Conservation (phyloP, 2,329 filamentous ascomycete species). For the Periconia macrospinosa region DNA sequence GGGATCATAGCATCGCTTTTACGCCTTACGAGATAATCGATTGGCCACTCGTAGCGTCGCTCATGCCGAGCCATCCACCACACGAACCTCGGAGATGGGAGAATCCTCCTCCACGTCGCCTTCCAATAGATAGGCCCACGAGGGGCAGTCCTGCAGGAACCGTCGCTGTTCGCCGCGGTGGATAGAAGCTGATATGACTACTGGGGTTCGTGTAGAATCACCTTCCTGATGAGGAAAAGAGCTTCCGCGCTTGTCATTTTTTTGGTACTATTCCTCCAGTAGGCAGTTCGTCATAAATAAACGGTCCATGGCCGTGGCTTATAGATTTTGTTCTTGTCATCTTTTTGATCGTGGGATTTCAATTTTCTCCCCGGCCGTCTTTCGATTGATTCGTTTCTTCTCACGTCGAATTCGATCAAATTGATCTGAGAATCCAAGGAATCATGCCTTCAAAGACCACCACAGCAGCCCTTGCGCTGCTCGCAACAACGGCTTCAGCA, state of each 20-base stretch:
- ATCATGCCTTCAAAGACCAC: conserved; percentile 25
- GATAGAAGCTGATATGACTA: conserved; percentile 5
- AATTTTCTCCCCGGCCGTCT: conserved; percentile 1
- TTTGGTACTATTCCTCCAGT: not conserved
- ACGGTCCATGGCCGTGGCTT: conserved; percentile 4
- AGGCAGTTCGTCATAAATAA: conserved; percentile 12
- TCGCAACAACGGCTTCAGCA: conserved; percentile 30
- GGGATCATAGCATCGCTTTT: too few relatives aligned
- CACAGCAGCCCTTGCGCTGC: conserved; percentile 20
- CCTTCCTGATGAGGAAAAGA: conserved; percentile 39
- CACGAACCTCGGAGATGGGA: not conserved
- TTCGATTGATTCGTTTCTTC: not conserved
- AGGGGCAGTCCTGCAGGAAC: conserved; percentile 35
- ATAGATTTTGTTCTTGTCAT: conserved; percentile 10
- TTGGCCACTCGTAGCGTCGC: not conserved
- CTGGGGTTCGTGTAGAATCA: conserved; percentile 9
- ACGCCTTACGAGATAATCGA: too few relatives aligned
- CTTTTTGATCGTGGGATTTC: conserved; percentile 1
- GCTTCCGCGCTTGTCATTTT: conserved; percentile 16
- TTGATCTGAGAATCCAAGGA: not conserved
- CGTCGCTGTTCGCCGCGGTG: conserved; percentile 23
- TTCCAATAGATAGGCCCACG: conserved; percentile 35
- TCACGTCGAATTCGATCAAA: not conserved
- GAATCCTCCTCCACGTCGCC: not conserved
- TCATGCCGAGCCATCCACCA: not conserved